Conservation (phyloP, 106 monocot genomes). For the Dendrobium chrysotoxum region DNA sequence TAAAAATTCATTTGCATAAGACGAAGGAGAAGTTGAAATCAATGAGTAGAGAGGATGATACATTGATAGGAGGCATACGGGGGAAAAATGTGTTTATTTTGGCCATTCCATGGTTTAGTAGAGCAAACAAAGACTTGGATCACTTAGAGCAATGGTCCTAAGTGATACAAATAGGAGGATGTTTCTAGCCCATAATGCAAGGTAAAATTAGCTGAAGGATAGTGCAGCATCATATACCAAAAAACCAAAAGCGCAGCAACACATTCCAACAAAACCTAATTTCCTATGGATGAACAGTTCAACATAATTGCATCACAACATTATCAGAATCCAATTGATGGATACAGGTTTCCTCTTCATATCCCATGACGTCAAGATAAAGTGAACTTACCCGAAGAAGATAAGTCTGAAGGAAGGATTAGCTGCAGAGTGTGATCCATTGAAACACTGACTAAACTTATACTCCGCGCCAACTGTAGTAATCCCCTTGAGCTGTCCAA, state of each 20-base stretch:
- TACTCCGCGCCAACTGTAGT: slow-evolving; percentile 79
- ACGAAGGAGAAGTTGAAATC: not conserved
- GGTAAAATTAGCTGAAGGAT: too few species aligned
- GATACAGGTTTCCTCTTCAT: not conserved
- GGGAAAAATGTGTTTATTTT: not conserved
- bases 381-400: slow-evolving; percentile 30
- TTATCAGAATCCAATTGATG: not conserved
- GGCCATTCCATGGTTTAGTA: not conserved
- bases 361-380: not conserved
- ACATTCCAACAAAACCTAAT: not conserved
- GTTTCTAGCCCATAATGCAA: too few species aligned
- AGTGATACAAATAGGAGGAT: too few species aligned
- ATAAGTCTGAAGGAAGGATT: slow-evolving; percentile 66
- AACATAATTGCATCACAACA: not conserved
- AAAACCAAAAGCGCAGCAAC: too few species aligned
- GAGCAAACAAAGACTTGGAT: not conserved
- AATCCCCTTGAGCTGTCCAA: slow-evolving; percentile 54
- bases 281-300: not conserved
- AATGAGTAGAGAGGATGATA: not conserved
- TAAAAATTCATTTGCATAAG: too few species aligned
- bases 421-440: slow-evolving; percentile 78
- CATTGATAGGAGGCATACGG: not conserved
- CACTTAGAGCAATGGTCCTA: too few species aligned
- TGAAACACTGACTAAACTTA: slow-evolving; percentile 69
- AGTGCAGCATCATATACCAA: too few species aligned